Conservation (phyloP, 1,284 basidiomycete species). For the Agaricales sp. region DNA sequence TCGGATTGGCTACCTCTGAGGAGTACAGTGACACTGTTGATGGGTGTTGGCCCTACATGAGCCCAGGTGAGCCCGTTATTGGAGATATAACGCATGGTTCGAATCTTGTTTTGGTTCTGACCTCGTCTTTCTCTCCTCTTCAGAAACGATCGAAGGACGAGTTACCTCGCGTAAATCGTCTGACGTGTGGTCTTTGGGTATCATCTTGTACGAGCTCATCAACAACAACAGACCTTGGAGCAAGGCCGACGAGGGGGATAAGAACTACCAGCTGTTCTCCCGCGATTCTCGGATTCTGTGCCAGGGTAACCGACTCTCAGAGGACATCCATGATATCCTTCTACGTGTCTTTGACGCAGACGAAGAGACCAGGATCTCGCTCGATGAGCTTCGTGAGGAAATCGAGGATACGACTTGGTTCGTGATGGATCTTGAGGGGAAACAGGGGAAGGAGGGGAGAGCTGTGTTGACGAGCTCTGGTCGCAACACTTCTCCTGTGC, state of each 20-base stretch:
- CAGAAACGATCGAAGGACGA: not conserved
- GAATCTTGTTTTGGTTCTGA: too few relatives aligned
- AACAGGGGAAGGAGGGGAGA: too few relatives aligned
- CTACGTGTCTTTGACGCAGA: not conserved
- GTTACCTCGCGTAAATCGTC: not conserved
- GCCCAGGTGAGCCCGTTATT: too few relatives aligned
- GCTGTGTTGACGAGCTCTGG: too few relatives aligned
- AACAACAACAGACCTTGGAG: not conserved
- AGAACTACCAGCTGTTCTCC: not conserved
- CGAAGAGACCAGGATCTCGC: not conserved
- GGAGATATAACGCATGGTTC: not conserved
- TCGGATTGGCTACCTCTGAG: conserved; percentile 4
- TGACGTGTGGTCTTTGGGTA: not conserved
- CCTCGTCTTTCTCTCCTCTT: not conserved
- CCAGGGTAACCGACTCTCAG: not conserved
- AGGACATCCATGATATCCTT: not conserved
- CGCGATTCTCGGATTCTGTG: not conserved
- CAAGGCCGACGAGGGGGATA: not conserved
- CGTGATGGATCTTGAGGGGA: too few relatives aligned
- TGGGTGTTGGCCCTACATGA: not conserved
- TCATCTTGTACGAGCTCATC: not conserved
- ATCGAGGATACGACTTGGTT: not conserved
- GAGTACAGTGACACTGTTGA: not conserved
- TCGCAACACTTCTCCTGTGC: too few relatives aligned
- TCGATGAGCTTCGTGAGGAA: not conserved